These are phyloP conservation scores for Cutaneotrichosporon curvatum DNA, from an alignment of 1,284 basidiomycete species.

Conservation along the genomic window DNA sequence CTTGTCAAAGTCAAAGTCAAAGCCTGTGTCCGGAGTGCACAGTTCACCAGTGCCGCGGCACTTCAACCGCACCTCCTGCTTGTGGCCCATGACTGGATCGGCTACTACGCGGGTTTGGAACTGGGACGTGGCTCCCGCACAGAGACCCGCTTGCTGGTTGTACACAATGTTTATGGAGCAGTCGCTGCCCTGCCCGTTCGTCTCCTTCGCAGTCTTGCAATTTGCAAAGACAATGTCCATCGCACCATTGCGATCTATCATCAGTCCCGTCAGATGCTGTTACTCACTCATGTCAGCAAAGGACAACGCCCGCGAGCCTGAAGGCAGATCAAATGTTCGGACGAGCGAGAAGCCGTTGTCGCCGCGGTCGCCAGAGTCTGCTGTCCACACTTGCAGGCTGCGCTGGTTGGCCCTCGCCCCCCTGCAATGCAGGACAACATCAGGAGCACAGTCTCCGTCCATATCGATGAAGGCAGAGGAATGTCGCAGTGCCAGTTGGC, in stretches of 20 bases:
- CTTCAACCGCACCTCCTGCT: conserved; percentile 25
- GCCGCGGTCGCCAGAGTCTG: conserved; percentile 49
- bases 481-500: conserved; percentile 48
- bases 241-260: conserved; percentile 83
- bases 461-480: conserved; percentile 93
- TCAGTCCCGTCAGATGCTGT: neutral
- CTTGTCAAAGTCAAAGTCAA: conserved; percentile 63
- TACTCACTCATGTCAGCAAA: conserved; percentile 85
- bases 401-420: conserved; percentile 6
- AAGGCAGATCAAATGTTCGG: conserved; percentile 63
- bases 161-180: conserved; percentile 89
- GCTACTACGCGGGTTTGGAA: neutral
- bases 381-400: conserved; percentile 6
- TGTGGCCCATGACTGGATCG: neutral
- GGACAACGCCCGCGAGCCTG: conserved; percentile 68
- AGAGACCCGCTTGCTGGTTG: conserved; percentile 84
- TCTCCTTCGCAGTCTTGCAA: conserved; percentile 62
- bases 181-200: conserved; percentile 60
- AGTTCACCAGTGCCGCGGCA: conserved; percentile 74
- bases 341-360: conserved; percentile 64
- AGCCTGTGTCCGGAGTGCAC: conserved; percentile 72
- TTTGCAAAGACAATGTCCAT: conserved; percentile 90
- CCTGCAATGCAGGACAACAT: conserved; percentile 84
- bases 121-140: conserved; percentile 44
- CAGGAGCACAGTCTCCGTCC: conserved; percentile 80